phyloP scores from a whole-genome alignment of 1,284 basidiomycete species.

The Cryptococcus amylolentus region DNA sequence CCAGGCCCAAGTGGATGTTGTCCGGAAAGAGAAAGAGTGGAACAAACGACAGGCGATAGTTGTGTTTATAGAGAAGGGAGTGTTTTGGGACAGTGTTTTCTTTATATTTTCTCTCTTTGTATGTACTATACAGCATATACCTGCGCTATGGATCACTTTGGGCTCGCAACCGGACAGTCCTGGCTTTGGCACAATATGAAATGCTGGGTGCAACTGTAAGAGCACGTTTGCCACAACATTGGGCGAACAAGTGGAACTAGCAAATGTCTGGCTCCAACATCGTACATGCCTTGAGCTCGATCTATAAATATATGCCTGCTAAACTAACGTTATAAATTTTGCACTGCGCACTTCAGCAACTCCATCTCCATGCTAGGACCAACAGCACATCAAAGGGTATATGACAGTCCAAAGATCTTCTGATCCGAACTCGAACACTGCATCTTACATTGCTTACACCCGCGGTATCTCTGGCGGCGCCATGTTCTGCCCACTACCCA shows the following conservation, averaged over 20 bases:
- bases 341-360: neutral
- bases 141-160: neutral
- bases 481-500: conserved; percentile 20
- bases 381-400: neutral
- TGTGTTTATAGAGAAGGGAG: neutral
- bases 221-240: too few species aligned
- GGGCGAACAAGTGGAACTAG: too few species aligned
- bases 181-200: neutral
- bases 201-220: neutral
- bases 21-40: conserved; percentile 83
- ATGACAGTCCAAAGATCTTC: neutral
- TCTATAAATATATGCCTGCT: neutral
- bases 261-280: neutral
- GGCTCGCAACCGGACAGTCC: neutral
- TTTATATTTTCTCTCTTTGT: neutral
- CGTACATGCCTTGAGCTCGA: neutral
- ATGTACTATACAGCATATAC: conserved; percentile 9
- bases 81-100: neutral
- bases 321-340: neutral
- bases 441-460: conserved; percentile 6
- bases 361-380: neutral
- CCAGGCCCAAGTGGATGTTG: conserved; percentile 59
- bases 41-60: conserved; percentile 74
- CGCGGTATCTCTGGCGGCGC: conserved; percentile 22
- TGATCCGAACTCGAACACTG: neutral